Conservation (phyloP, 2,329 filamentous ascomycete genomes). For the Clonostachys rosea region DNA sequence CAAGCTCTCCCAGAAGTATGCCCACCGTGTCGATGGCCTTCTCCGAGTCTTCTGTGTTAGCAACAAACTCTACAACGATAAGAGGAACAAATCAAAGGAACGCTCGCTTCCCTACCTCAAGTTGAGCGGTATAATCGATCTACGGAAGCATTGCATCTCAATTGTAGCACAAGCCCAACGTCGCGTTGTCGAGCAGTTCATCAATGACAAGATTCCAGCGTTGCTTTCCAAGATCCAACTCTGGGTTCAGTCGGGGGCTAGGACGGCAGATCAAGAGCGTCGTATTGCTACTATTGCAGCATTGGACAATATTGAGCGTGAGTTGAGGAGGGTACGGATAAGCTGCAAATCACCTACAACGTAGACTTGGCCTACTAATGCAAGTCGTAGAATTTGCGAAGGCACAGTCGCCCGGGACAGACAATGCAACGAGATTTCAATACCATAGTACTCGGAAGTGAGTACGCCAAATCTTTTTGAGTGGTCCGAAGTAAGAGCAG, state of each 20-base stretch:
- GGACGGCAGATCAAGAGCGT: slow-evolving; percentile 16
- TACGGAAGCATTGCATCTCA: slow-evolving; percentile 36
- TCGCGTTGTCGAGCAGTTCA: slow-evolving; percentile 24
- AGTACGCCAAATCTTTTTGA: not conserved
- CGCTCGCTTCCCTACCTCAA: slow-evolving; percentile 21
- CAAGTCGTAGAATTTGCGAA: not conserved
- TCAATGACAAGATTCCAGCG: slow-evolving; percentile 31
- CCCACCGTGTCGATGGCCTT: slow-evolving; percentile 6
- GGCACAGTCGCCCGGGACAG: not conserved
- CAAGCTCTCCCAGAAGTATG: slow-evolving; percentile 20
- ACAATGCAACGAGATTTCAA: not conserved
- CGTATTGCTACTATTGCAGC: slow-evolving; percentile 10
- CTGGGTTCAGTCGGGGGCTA: slow-evolving; percentile 37
- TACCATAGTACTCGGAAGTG: not conserved
- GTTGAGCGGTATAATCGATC: slow-evolving; percentile 32
- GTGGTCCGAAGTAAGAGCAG: not conserved
- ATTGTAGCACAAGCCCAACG: slow-evolving; percentile 37
- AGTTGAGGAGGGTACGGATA: slow-evolving; percentile 20
- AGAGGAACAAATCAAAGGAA: slow-evolving; percentile 16
- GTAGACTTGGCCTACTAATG: not conserved
- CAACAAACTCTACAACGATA: slow-evolving; percentile 33
- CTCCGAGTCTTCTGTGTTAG: slow-evolving; percentile 37
- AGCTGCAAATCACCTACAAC: not conserved
- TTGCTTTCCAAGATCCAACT: slow-evolving; percentile 32
- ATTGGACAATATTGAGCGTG: slow-evolving; percentile 18